Evolutionary conservation across 2,329 filamentous ascomycete genomes (phyloP), one percentile per base, ranked within the genome.

Genomic region (Corinectria fuckeliana): DNA sequence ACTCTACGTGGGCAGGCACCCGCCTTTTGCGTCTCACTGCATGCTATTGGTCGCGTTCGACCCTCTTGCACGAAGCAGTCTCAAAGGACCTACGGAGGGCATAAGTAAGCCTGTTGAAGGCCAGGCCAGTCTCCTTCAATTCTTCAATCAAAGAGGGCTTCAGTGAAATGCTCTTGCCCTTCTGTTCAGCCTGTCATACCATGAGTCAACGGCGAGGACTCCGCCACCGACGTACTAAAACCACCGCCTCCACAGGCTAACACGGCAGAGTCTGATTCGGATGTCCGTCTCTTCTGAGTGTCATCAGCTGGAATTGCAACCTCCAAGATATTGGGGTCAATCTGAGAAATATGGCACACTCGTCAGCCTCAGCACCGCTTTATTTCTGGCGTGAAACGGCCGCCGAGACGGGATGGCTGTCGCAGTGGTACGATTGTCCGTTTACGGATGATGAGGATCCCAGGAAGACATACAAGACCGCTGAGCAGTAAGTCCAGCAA

Each of bases 391-490:
- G 76, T 23, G 79, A 81, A 44, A 77, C 76, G 13, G 78, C 85
- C 56, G 64, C 74, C 1, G 69, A 74, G 3, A 76, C 81, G 28
- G 85, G 85, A 38, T 88, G 81, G 73, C 78, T 90, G n/a, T 86
- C 82, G 0, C 87, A 90, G 74, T 90, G 86, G 86, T 87, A 85
- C 68, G 67, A 75, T 50, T 80, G 76, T 16, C 73, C 78, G 2
- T 89, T 88, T 66, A 75, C 56, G 34, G 76, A 78, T 51, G 75
- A 76, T 4, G 56, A 70, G 3, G 72, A 74, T 48, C 65, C 70
- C 3, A 64, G 65, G 5, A 74, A 74, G 34, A 72, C 77, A 11
- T 85, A 82, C 67, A 71, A 72, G n/a, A 83, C 81, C 3, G 81
- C 82, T 1, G 83, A 86, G 64, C 82, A 85, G 77, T 83, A 73